A percentile compares a stretch with the other conserved stretches of the same genome.
Conservation (phyloP, 2,329 filamentous ascomycete species). For the Penicillium griseofulvum region DNA sequence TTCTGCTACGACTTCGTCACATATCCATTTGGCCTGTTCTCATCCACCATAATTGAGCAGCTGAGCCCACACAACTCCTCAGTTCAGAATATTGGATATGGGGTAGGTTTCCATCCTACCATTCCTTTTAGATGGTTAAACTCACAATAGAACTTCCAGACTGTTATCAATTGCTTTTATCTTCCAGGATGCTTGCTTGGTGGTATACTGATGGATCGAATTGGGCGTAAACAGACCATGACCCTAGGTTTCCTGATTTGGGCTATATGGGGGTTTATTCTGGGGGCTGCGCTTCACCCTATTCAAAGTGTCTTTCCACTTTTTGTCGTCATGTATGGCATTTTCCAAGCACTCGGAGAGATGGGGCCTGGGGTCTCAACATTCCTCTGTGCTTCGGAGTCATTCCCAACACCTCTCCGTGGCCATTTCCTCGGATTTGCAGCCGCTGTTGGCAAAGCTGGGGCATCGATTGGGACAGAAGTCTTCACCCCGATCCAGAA, state of each 20-base stretch:
- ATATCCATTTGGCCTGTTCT: slow-evolving; percentile 57
- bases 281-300: slow-evolving; percentile 47
- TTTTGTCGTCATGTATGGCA: slow-evolving; percentile 53
- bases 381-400: slow-evolving; percentile 44
- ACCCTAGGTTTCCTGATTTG: slow-evolving; percentile 49
- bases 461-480: slow-evolving; percentile 51
- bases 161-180: slow-evolving; percentile 53
- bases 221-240: slow-evolving; percentile 53
- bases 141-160: slow-evolving; percentile 31
- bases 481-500: slow-evolving; percentile 54
- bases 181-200: slow-evolving; percentile 51
- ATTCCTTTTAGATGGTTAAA: background rate
- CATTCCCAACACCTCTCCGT: slow-evolving; percentile 51
- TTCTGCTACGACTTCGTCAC: slow-evolving; percentile 57
- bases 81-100: slow-evolving; percentile 31
- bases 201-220: slow-evolving; percentile 49
- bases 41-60: slow-evolving; percentile 51
- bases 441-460: slow-evolving; percentile 50
- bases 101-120: slow-evolving; percentile 11
- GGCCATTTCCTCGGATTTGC: slow-evolving; percentile 52
- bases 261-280: slow-evolving; percentile 49
- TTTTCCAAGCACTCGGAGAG: slow-evolving; percentile 51
- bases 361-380: slow-evolving; percentile 51
- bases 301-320: slow-evolving; percentile 51
- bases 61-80: slow-evolving; percentile 44